Evolutionary conservation across 176 grass and related monocot genomes (phyloP), one percentile per base, ranked within the genome.

Genomic region (Chrysopogon serrulatus): DNA sequence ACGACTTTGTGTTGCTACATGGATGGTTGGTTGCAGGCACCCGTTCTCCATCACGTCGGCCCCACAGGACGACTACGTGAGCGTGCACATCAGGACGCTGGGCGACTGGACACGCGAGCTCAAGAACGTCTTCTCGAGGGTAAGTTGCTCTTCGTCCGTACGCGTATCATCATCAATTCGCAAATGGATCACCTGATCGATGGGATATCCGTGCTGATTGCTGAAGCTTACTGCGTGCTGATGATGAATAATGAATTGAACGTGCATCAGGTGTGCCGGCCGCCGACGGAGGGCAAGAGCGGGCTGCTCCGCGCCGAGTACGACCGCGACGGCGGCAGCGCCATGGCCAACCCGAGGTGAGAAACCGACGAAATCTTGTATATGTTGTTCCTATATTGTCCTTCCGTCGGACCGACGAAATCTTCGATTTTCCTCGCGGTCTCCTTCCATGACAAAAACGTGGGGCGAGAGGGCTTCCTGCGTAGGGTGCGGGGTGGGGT

Each of bases 21-120:
- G 61, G 17, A 32, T 14, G 14, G 4, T 12, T 28, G 11, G 1
- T 17, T 56, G 19, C 92, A 97, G 95, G 96, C 96, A 98, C 79
- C 96, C 96, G 1, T 98, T 98, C 85, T 98, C 93, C 62, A 95
- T 98, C 89, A 98, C 93, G 45, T 98, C 96, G 67, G 96, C 96
- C 0, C 96, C 96, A 5, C 77, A 85, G 80, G 93, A 98, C 78
- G 85, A 93, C 76, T 95, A 95, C 53, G 78, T 98, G 19, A 98
- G 96, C 44, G 93, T 98, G 16, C 96, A 98, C 71, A 98, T 98
- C 88, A 85, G 91, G 70, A 95, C 93, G 23, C 56, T 95, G 10
- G 96, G 96, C 19, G 96, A 98, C 89, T 98, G 96, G 96, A 98
- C 96, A 3, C 51, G 87, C 33, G 92, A 98, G 89, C 93, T 98